Evolutionary conservation across 768 basidiomycete genomes (phyloP).

Genomic region (Russula virescens): DNA sequence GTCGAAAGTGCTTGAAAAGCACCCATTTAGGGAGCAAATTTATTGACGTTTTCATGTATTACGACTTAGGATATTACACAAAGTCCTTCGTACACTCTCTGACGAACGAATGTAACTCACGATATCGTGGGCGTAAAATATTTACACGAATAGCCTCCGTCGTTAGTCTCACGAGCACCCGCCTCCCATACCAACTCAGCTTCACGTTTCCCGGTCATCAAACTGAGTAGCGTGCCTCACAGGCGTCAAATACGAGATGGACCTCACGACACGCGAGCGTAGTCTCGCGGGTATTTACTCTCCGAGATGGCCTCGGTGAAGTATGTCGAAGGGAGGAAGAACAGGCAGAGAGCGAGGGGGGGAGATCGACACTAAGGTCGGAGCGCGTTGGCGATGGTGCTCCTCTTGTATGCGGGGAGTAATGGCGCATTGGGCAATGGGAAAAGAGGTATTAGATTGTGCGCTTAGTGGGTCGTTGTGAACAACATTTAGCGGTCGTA

Average conservation of each 20-base stretch:
- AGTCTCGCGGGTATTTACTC: conserved; percentile 66
- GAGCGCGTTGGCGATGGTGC: conserved; percentile 26
- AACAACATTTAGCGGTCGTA: too few relatives aligned
- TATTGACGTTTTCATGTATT: conserved; percentile 7
- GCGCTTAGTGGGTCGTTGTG: conserved; percentile 37
- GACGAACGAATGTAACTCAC: too few relatives aligned
- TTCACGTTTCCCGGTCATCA: conserved; percentile 34
- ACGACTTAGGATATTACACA: not conserved
- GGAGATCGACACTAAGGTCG: conserved; percentile 36
- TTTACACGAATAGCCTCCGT: too few relatives aligned
- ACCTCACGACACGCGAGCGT: conserved; percentile 76
- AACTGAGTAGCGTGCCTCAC: conserved; percentile 37
- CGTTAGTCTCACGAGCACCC: conserved; percentile 22
- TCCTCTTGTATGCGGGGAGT: conserved; percentile 25
- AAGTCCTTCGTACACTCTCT: not conserved
- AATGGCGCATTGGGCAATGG: conserved; percentile 31
- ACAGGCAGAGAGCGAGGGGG: conserved; percentile 60
- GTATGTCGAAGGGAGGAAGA: conserved; percentile 73
- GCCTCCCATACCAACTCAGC: conserved; percentile 41
- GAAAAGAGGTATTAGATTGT: conserved; percentile 61
- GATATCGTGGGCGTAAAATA: not conserved
- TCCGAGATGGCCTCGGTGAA: conserved; percentile 78
- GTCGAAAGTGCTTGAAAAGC: not conserved
- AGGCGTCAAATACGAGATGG: conserved; percentile 49
- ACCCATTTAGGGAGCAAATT: conserved; percentile 1